Conservation (phyloP, 2,329 filamentous ascomycete genomes). For the Fonsecaea monophora region DNA sequence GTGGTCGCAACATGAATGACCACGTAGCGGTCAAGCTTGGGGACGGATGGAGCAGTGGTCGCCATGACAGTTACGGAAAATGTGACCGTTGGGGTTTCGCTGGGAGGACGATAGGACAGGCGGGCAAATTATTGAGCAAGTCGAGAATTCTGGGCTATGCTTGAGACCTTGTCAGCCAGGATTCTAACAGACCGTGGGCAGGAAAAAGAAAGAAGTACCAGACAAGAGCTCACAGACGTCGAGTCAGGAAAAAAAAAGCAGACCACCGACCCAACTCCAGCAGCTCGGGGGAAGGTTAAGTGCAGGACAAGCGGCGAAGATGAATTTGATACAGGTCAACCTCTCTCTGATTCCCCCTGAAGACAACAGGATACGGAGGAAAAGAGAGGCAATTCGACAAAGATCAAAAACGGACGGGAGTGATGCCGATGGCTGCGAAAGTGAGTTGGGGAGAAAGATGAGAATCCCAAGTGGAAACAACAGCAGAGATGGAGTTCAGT, state of each 20-base stretch:
- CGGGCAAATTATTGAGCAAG: slow-evolving; percentile 19
- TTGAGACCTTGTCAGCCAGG: slow-evolving; percentile 22
- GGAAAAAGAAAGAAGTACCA: slow-evolving; percentile 22
- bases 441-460: slow-evolving; percentile 35
- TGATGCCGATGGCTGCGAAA: slow-evolving; percentile 43
- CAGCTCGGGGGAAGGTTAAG: slow-evolving; percentile 32
- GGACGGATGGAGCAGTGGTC: slow-evolving; percentile 59
- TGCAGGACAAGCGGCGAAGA: slow-evolving; percentile 35
- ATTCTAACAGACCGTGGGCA: not conserved
- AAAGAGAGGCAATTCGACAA: slow-evolving; percentile 41
- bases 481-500: slow-evolving; percentile 40
- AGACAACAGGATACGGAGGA: slow-evolving; percentile 42
- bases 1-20: slow-evolving; percentile 99
- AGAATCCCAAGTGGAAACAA: slow-evolving; percentile 27
- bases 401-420: slow-evolving; percentile 36
- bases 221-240: slow-evolving; percentile 24
- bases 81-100: not conserved
- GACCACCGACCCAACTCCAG: slow-evolving; percentile 38
- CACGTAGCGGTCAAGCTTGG: slow-evolving; percentile 91
- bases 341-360: slow-evolving; percentile 33
- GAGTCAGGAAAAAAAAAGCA: slow-evolving; percentile 34
- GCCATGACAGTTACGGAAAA: slow-evolving; percentile 49
- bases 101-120: slow-evolving; percentile 7
- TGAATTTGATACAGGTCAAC: slow-evolving; percentile 30
- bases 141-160: slow-evolving; percentile 22